Evolutionary conservation across 2,329 filamentous ascomycete genomes (phyloP).

Genomic region (Verruconis gallopava): DNA sequence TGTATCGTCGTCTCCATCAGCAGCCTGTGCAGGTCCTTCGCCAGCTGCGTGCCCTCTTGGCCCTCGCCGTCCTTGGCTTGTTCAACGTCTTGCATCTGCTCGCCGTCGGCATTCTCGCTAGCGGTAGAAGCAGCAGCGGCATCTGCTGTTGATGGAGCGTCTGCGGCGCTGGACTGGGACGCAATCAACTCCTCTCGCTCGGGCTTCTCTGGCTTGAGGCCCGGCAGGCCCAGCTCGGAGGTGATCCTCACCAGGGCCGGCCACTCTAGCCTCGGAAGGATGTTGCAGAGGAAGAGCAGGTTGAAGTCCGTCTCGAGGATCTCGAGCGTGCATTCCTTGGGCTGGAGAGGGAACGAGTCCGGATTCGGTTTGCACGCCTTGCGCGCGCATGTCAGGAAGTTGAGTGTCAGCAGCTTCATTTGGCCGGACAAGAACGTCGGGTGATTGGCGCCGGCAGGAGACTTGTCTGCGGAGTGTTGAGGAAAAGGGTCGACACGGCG

Average conservation of each 20-base stretch:
- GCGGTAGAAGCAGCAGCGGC: neutral
- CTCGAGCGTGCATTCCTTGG: conserved; percentile 81
- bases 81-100: conserved; percentile 23
- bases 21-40: conserved; percentile 67
- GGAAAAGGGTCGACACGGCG: too few species aligned
- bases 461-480: too few species aligned
- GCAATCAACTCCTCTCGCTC: conserved; percentile 15
- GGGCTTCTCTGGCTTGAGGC: conserved; percentile 15
- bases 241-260: conserved; percentile 61
- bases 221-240: conserved; percentile 46
- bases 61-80: conserved; percentile 11
- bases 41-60: conserved; percentile 48
- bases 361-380: conserved; percentile 81
- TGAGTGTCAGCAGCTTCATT: conserved; percentile 96
- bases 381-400: conserved; percentile 92
- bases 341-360: conserved; percentile 78
- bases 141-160: neutral
- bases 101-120: conserved; percentile 48
- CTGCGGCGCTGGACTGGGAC: neutral
- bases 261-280: conserved; percentile 85
- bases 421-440: too few species aligned
- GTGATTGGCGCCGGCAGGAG: too few species aligned
- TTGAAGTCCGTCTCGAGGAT: conserved; percentile 74
- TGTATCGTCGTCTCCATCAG: conserved; percentile 81
- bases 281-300: conserved; percentile 65